Evolutionary conservation across 495 filamentous ascomycete species (phyloP).

Genomic region (Talaromyces adpressus): DNA sequence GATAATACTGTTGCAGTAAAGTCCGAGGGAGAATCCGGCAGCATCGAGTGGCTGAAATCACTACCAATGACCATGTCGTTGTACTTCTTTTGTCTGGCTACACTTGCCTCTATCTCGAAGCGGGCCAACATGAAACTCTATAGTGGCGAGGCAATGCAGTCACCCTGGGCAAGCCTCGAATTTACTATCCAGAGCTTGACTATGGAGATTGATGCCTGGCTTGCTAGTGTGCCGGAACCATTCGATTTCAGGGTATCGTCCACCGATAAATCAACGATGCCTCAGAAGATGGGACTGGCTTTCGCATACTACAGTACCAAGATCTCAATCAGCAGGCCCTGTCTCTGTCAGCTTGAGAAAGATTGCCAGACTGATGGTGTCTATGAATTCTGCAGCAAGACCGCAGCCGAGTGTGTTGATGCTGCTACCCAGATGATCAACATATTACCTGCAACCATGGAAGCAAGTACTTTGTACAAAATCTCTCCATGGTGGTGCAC

Average conservation of each 20-base stretch:
- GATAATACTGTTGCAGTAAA: not conserved
- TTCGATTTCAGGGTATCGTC: constrained; percentile 32
- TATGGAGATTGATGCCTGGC: constrained; percentile 33
- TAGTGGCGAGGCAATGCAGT: constrained; percentile 39
- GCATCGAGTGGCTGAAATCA: constrained; percentile 20
- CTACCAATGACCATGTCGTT: constrained; percentile 35
- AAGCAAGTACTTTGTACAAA: constrained; percentile 35
- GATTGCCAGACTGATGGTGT: constrained; percentile 23
- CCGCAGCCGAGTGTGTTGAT: constrained; percentile 49
- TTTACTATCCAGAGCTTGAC: constrained; percentile 34
- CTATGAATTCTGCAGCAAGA: constrained; percentile 42
- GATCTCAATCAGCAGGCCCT: constrained; percentile 55
- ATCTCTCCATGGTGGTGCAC: constrained; percentile 57
- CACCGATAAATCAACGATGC: constrained; percentile 20
- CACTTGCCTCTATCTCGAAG: constrained; percentile 44
- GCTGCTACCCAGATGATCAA: constrained; percentile 49
- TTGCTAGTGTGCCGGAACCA: constrained; percentile 28
- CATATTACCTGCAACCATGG: constrained; percentile 42
- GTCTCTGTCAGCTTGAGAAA: constrained; percentile 47
- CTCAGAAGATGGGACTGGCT: constrained; percentile 39
- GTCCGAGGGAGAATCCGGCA: constrained; percentile 11
- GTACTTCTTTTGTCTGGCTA: constrained; percentile 42
- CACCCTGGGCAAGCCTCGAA: constrained; percentile 44
- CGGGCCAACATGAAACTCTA: constrained; percentile 50
- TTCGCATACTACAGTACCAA: constrained; percentile 53